Percentiles rank a stretch among this genome's conserved stretches.
These are phyloP conservation scores for Lathyrus sativus DNA, from an alignment of 306 rosid species.

Conservation along the genomic window DNA sequence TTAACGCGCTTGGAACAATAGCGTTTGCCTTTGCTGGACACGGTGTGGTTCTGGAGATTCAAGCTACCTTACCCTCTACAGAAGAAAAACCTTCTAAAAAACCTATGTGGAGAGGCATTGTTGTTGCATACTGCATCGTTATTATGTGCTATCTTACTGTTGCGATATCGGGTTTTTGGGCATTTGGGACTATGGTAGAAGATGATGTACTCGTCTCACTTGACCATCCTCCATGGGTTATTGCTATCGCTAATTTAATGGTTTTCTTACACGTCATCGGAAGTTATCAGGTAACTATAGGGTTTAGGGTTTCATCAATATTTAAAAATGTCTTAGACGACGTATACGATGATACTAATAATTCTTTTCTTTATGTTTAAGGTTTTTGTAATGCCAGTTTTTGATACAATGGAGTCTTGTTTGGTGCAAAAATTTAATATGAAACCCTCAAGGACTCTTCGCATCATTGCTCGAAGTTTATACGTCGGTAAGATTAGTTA, in stretches of 20 bases:
- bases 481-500: constrained; percentile 52
- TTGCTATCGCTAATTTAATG: constrained; percentile 62
- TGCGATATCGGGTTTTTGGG: constrained; percentile 65
- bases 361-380: constrained; percentile 3
- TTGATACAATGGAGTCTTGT: constrained; percentile 54
- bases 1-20: constrained; percentile 64
- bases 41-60: constrained; percentile 64
- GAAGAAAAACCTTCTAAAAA: constrained; percentile 51
- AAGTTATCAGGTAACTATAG: constrained; percentile 72
- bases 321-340: too few species aligned
- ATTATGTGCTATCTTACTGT: constrained; percentile 52
- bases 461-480: constrained; percentile 41
- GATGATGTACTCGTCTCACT: constrained; percentile 72
- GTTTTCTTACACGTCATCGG: constrained; percentile 73
- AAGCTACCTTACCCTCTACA: constrained; percentile 73
- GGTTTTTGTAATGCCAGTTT: constrained; percentile 71
- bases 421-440: constrained; percentile 40
- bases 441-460: constrained; percentile 46
- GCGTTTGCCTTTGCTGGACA: constrained; percentile 79
- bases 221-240: constrained; percentile 54
- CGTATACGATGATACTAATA: too few species aligned
- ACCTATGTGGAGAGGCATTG: constrained; percentile 72
- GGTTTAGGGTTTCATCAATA: too few species aligned
- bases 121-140: constrained; percentile 53
- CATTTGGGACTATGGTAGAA: constrained; percentile 55